These are phyloP conservation scores for Colletotrichum phormii DNA, from an alignment of 2,329 filamentous ascomycete species.

Conservation along the genomic window DNA sequence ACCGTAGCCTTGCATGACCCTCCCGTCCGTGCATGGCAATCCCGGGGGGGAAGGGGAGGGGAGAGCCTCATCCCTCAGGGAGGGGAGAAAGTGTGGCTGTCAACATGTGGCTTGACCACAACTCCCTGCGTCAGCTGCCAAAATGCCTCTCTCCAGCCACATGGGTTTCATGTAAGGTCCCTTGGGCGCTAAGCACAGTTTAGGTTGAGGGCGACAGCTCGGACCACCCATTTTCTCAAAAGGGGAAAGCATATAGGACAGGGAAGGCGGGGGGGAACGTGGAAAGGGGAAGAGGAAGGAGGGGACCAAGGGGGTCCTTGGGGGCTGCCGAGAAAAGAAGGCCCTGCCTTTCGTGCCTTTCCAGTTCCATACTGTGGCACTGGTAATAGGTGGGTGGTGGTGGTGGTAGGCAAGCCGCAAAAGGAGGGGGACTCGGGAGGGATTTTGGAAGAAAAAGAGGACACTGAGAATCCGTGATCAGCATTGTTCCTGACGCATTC, in stretches of 20 bases:
- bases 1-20: constrained; percentile 41
- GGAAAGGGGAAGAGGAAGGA: constrained; percentile 32
- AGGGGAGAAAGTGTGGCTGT: constrained; percentile 19
- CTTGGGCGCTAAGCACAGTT: constrained; percentile 31
- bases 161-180: constrained; percentile 36
- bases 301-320: constrained; percentile 9
- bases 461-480: constrained; percentile 3
- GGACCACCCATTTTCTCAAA: constrained; percentile 20
- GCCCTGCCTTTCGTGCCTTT: neutral
- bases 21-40: constrained; percentile 9
- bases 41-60: constrained; percentile 35
- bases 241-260: constrained; percentile 30
- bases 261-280: constrained; percentile 25
- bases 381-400: too few species aligned
- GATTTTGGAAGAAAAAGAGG: neutral
- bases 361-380: too few species aligned
- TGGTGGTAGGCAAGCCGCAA: neutral
- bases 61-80: too few species aligned
- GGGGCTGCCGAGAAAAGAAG: constrained; percentile 8
- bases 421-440: constrained; percentile 4
- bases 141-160: constrained; percentile 1
- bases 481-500: constrained; percentile 15
- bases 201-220: constrained; percentile 29
- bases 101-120: constrained; percentile 4
- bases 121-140: neutral